Percentiles rank a stretch among this genome's conserved stretches.
Conservation (phyloP, 345 rosid species). For the Dovyalis caffra region DNA sequence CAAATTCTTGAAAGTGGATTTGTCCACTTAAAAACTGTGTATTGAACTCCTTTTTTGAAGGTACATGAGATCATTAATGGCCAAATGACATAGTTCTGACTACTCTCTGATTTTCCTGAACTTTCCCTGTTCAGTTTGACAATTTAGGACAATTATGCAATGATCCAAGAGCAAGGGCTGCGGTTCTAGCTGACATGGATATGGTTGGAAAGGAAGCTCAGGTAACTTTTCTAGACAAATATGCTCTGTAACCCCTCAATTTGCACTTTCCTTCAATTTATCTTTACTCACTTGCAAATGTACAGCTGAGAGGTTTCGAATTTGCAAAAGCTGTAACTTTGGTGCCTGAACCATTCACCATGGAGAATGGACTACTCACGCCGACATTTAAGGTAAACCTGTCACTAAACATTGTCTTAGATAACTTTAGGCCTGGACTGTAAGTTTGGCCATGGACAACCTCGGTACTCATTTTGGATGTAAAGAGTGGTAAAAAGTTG, state of each 20-base stretch:
- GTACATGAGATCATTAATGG: background rate
- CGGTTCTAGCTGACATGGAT: constrained; percentile 82
- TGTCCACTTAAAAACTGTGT: background rate
- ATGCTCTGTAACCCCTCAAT: background rate
- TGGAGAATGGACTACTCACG: constrained; percentile 80
- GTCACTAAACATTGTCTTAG: background rate
- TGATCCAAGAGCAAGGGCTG: constrained; percentile 54
- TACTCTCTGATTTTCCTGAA: constrained; percentile 2
- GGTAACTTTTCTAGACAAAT: constrained; percentile 35
- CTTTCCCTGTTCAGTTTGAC: constrained; percentile 47
- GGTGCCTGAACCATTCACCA: constrained; percentile 72
- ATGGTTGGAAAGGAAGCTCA: constrained; percentile 57
- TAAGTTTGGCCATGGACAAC: too few species aligned
- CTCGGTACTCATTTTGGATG: too few species aligned
- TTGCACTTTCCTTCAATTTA: background rate
- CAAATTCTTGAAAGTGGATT: background rate
- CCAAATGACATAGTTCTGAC: background rate
- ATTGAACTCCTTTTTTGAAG: background rate
- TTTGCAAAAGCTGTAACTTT: constrained; percentile 76
- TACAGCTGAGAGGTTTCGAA: constrained; percentile 26
- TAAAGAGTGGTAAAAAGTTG: too few species aligned
- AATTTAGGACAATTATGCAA: constrained; percentile 61
- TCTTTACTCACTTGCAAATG: background rate
- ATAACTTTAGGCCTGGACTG: background rate
- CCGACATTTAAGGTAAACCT: constrained; percentile 75